Base-by-base conservation (phyloP, 2,329 filamentous ascomycete genomes). In the Emydomyces testavorans region DNA sequence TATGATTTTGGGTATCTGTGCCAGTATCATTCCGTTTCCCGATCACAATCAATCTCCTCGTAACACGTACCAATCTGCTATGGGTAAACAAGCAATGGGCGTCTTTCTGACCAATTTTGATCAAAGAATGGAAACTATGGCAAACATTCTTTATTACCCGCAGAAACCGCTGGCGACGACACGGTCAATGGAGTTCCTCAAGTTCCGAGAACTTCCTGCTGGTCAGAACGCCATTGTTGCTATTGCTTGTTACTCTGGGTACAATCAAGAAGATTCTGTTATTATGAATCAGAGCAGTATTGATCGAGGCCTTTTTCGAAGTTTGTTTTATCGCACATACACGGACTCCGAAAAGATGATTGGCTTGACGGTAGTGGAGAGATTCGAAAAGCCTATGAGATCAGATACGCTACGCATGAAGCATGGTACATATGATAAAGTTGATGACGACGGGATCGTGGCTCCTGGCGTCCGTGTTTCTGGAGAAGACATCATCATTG, bases 261-360 rank as follows among this genome's bases (percentile, higher is more conserved):
- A 98, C 74, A 98, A 98, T 68, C 93, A 98, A 66, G 92, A 98
- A 87, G 92, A 98, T 80, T 98, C 92, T 56, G 90, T 98, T 57
- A 94, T 98, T 60, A 96, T 98, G 92, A 98, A 98, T 67, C 92
- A 98, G 71, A 95, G 88, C 71, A 94, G 88, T 67, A 96, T 98
- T 60, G 92, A 98, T 66, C 85, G 92, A 61, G 92, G 92, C 53
- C 75, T 98, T 3, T 98, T 98, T 82, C 80, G 93, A 61, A 95
- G 88, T 77, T 71, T 98, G 47, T 98, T 96, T 74, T 98, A 94
- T 78, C 82, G 93, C 57, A 88, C 90, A 8, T 98, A 98, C 68
- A 93, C 88, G 26, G 92, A 98, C 62, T 87, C 88, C 56, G 92
- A 98, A 71, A 96, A 96, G 75, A 83, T 87, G 55, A 83, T 98